Evolutionary conservation across 2,329 filamentous ascomycete genomes (phyloP).

Genomic region (Nothomitra cinnamomea): DNA sequence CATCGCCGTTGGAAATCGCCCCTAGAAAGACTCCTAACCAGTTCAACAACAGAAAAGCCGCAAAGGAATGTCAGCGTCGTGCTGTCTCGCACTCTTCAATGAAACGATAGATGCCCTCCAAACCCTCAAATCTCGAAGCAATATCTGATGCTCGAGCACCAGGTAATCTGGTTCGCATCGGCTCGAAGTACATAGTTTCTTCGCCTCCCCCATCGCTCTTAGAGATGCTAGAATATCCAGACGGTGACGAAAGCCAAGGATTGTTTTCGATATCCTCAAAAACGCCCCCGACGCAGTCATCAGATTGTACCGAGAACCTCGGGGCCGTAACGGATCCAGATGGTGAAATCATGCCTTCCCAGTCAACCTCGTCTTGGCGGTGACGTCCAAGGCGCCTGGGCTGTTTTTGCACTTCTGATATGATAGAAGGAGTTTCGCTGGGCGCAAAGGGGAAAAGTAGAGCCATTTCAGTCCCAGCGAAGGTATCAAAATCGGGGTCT

Average conservation of each 20-base stretch:
- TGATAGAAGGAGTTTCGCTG: conserved; percentile 30
- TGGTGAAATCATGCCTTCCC: conserved; percentile 39
- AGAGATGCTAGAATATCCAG: conserved; percentile 40
- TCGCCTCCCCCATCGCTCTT: conserved; percentile 31
- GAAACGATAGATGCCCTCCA: conserved; percentile 48
- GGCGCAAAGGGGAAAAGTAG: conserved; percentile 79
- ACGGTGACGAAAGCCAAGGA: conserved; percentile 35
- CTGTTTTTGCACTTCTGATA: conserved; percentile 20
- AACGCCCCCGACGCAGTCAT: conserved; percentile 21
- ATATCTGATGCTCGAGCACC: background rate
- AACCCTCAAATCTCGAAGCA: conserved; percentile 13
- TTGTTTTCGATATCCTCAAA: conserved; percentile 29
- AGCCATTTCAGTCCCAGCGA: conserved; percentile 52
- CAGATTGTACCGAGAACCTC: conserved; percentile 23
- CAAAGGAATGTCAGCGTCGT: conserved; percentile 19
- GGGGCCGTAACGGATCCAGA: conserved; percentile 17
- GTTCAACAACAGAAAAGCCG: too few species aligned
- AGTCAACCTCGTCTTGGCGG: conserved; percentile 30
- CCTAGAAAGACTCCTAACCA: too few species aligned
- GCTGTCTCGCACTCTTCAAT: conserved; percentile 44
- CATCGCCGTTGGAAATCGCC: too few species aligned
- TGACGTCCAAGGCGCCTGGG: conserved; percentile 17
- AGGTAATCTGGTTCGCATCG: conserved; percentile 9
- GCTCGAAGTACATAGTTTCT: conserved; percentile 1
- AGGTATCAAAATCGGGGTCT: conserved; percentile 56